Evolutionary conservation across 305 asterid species (phyloP), one percentile per base, ranked within the genome.

Genomic region (Coffea humblotiana): DNA sequence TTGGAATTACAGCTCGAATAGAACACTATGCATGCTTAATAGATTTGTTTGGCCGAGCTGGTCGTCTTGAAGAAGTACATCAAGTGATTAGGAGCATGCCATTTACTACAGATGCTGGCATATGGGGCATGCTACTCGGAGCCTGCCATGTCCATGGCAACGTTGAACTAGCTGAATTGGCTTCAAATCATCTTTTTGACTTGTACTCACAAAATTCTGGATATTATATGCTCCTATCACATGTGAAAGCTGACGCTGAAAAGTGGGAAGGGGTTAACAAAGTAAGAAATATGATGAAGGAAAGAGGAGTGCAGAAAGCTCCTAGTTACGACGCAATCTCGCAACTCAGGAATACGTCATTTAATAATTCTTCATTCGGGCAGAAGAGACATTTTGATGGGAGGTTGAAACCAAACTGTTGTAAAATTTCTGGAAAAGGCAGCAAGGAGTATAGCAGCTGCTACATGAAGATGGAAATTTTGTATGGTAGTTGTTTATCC

Each of bases 171-270:
- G 98, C 97, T 8, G 97, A 90, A 85, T 60, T 87, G 88, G 97
- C 97, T 19, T 91, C 97, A 27, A 80, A 84, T 68, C 89, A 88
- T 84, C 88, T 95, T 18, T 79, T 86, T 67, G 78, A 68, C 52
- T 83, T 95, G 79, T 97, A 95, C 82, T 98, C 98, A 2, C 88
- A 89, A 71, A 95, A 93, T 79, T 95, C 98, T 1, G 99, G 99
- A 71, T 95, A 93, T 83, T 95, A 93, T 49, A 83, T 93, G 12
- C 83, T 95, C 84, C 86, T 93, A 40, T 87, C 99, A 45, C 92
- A 93, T 74, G 77, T 92, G 85, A 95, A 92, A 40, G 94, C 98
- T 18, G 86, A 86, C 79, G 88, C 90, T 8, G 94, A 97, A 25
- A 89, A 88, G 19, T 91, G 97, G 95, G 84, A 79, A 37, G 87